Percentiles rank a stretch among this genome's conserved stretches.
These are phyloP conservation scores for Phytophthora agathidicida DNA, from an alignment of 352 stramenopile species.

Conservation along the genomic window DNA sequence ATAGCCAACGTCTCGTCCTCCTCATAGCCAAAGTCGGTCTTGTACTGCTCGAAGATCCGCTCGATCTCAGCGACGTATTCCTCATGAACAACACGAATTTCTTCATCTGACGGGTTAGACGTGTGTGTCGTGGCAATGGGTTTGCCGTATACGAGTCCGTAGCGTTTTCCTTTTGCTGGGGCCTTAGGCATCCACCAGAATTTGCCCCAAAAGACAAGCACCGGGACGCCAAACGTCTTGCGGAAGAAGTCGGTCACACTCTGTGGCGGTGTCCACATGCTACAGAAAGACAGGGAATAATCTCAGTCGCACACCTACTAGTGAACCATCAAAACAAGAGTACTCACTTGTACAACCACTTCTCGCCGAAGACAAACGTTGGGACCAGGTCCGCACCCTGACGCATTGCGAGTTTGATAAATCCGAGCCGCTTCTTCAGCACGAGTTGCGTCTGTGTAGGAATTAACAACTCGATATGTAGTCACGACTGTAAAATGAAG, in stretches of 20 bases:
- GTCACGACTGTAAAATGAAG: no score
- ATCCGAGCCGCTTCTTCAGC: conserved; percentile 44
- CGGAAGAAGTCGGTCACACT: conserved; percentile 31
- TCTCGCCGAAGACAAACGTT: conserved; percentile 51
- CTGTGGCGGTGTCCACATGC: conserved; percentile 39
- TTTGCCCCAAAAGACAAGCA: conserved; percentile 47
- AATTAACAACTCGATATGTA: conserved; percentile 17
- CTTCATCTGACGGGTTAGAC: conserved; percentile 29
- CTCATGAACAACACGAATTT: conserved; percentile 31
- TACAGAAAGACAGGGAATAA: conserved; percentile 9
- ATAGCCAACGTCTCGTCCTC: conserved; percentile 38
- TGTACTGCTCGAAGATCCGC: conserved; percentile 41
- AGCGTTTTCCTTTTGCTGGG: conserved; percentile 32
- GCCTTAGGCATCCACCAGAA: conserved; percentile 45
- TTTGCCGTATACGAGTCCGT: conserved; percentile 47
- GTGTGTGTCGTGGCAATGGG: conserved; percentile 27
- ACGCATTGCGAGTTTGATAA: conserved; percentile 46
- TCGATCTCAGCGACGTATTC: conserved; percentile 36
- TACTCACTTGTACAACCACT: conserved; percentile 51
- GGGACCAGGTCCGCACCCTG: conserved; percentile 45
- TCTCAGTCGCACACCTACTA: no score
- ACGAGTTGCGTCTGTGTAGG: conserved; percentile 31
- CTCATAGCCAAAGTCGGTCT: conserved; percentile 40
- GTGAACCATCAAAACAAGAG: background rate
- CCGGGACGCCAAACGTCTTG: conserved; percentile 30